Conservation (phyloP, 1,139 yeast genomes). For the Candida mesenterica region DNA sequence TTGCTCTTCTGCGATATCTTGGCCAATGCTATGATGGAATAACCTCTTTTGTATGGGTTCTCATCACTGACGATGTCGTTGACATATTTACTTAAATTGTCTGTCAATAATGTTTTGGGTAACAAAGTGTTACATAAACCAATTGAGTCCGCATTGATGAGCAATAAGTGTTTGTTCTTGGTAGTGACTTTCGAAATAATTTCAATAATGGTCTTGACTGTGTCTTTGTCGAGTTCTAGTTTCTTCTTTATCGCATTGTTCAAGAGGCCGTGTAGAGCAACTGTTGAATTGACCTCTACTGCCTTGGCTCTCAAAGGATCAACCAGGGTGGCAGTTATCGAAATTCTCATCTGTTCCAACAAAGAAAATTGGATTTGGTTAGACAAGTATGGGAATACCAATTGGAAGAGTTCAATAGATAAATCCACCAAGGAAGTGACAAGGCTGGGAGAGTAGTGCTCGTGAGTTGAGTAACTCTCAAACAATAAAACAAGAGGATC, state of each 20-base stretch:
- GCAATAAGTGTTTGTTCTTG: slow-evolving; percentile 37
- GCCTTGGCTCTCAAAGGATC: slow-evolving; percentile 47
- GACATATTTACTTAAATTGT: slow-evolving; percentile 52
- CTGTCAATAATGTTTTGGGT: slow-evolving; percentile 36
- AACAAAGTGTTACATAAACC: slow-evolving; percentile 56
- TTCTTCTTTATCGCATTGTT: slow-evolving; percentile 29
- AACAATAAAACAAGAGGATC: slow-evolving; percentile 35
- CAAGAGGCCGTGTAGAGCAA: slow-evolving; percentile 63
- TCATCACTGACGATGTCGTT: slow-evolving; percentile 58
- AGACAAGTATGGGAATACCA: slow-evolving; percentile 71
- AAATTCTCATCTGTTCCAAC: slow-evolving; percentile 71
- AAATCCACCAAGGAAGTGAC: slow-evolving; percentile 66
- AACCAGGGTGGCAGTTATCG: slow-evolving; percentile 30
- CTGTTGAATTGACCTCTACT: slow-evolving; percentile 56
- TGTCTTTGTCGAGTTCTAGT: slow-evolving; percentile 38
- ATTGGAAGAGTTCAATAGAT: slow-evolving; percentile 73
- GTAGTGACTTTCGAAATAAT: slow-evolving; percentile 51
- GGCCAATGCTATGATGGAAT: slow-evolving; percentile 59
- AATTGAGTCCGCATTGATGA: slow-evolving; percentile 62
- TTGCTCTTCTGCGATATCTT: slow-evolving; percentile 49
- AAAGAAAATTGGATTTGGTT: slow-evolving; percentile 82
- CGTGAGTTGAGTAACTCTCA: slow-evolving; percentile 25
- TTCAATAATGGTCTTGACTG: slow-evolving; percentile 53
- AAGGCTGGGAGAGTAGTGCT: slow-evolving; percentile 30
- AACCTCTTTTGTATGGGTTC: slow-evolving; percentile 66